These are phyloP conservation scores for Thermomucor indicae-seudaticae DNA, from an alignment of 371 early-diverging fungal species.

Conservation along the genomic window DNA sequence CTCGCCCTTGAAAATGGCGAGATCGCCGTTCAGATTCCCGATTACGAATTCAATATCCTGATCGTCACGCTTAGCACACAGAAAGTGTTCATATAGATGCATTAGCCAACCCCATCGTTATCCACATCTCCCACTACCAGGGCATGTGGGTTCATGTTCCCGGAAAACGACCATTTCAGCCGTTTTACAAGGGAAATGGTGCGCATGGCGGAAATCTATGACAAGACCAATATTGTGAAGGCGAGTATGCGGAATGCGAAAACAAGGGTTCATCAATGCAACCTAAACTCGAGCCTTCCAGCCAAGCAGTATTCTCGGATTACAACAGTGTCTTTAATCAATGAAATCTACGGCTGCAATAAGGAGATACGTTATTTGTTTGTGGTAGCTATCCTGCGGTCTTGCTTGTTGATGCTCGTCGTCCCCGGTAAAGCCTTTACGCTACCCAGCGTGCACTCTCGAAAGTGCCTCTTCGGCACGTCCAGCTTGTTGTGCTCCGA, in stretches of 20 bases:
- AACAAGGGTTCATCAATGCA: too few species aligned
- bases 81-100: background rate
- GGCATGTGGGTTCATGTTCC: conserved; percentile 80
- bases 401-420: too few species aligned
- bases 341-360: too few species aligned
- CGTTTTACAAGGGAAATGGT: conserved; percentile 71
- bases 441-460: conserved; percentile 1
- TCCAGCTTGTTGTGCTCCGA: conserved; percentile 5
- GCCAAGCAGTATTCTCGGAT: too few species aligned
- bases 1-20: conserved; percentile 78
- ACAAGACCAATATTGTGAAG: too few species aligned
- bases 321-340: too few species aligned
- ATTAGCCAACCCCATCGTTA: conserved; percentile 61
- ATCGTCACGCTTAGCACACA: background rate
- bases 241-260: too few species aligned
- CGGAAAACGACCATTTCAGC: conserved; percentile 73
- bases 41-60: conserved; percentile 83
- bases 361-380: too few species aligned
- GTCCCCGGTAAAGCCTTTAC: too few species aligned
- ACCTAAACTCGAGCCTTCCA: too few species aligned
- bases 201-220: too few species aligned
- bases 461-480: conserved; percentile 6
- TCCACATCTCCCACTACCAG: conserved; percentile 81
- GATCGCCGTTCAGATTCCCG: conserved; percentile 73
- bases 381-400: too few species aligned